Percentiles rank a stretch among this genome's conserved stretches.
Conservation (phyloP, 495 filamentous ascomycete genomes). For the Penicillium diatomitis region DNA sequence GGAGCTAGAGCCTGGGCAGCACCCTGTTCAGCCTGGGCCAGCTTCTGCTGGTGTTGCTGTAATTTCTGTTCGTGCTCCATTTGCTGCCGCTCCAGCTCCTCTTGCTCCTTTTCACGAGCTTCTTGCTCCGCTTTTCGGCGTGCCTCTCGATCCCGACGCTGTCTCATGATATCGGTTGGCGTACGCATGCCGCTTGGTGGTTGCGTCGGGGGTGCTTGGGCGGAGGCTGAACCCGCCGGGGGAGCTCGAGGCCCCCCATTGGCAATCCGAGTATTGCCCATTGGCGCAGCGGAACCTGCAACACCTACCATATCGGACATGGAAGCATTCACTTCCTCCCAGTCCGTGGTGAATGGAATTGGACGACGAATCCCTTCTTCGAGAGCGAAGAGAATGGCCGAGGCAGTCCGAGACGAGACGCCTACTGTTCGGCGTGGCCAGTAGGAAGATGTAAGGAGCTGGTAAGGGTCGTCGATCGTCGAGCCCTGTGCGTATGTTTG, state of each 20-base stretch:
- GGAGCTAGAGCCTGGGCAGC: constrained; percentile 49
- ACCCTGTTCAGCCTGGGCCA: constrained; percentile 24
- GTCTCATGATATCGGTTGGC: constrained; percentile 69
- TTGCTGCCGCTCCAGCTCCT: constrained; percentile 44
- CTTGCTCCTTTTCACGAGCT: constrained; percentile 36
- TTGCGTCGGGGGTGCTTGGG: constrained; percentile 30
- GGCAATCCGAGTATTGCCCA: constrained; percentile 35
- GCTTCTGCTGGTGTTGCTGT: constrained; percentile 40
- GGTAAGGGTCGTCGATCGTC: constrained; percentile 26
- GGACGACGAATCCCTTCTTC: constrained; percentile 85
- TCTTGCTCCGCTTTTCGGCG: constrained; percentile 52
- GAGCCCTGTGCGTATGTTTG: constrained; percentile 35
- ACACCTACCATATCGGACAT: constrained; percentile 79
- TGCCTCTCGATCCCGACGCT: constrained; percentile 59
- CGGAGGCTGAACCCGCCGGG: constrained; percentile 34
- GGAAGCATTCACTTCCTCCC: constrained; percentile 81
- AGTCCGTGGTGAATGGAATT: constrained; percentile 73
- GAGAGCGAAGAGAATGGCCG: constrained; percentile 81
- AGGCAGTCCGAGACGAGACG: constrained; percentile 56
- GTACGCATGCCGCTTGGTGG: constrained; percentile 38
- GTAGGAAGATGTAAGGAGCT: constrained; percentile 31
- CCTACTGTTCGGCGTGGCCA: constrained; percentile 46
- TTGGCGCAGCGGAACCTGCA: constrained; percentile 29
- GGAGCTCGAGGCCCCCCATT: constrained; percentile 41
- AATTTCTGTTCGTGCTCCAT: constrained; percentile 49